These are phyloP conservation scores for Umbelopsis sp. DNA, from an alignment of 192 early-diverging fungal species.

Conservation along the genomic window DNA sequence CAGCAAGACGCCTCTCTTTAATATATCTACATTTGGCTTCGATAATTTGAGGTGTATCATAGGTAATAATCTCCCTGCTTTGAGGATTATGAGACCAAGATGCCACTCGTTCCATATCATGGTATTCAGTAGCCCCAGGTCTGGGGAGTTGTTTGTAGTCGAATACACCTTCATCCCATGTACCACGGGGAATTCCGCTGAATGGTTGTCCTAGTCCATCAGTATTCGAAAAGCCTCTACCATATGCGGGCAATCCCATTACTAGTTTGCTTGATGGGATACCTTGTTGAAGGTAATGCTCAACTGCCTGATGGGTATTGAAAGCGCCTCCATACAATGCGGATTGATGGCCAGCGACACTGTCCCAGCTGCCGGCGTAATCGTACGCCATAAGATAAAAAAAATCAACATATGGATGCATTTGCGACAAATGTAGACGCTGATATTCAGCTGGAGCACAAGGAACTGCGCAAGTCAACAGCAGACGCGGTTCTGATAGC, in stretches of 20 bases:
- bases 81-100: constrained; percentile 80
- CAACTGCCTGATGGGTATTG: constrained; percentile 71
- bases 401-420: constrained; percentile 67
- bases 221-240: constrained; percentile 90
- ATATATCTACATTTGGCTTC: constrained; percentile 71
- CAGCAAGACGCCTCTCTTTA: constrained; percentile 57
- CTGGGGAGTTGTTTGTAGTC: constrained; percentile 85
- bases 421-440: constrained; percentile 59
- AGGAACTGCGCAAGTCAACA: constrained; percentile 71
- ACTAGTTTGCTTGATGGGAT: constrained; percentile 85
- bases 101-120: constrained; percentile 77
- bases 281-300: constrained; percentile 68
- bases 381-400: constrained; percentile 97
- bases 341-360: constrained; percentile 81
- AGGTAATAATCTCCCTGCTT: constrained; percentile 75
- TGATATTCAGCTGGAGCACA: constrained; percentile 66
- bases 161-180: constrained; percentile 90
- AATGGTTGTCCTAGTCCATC: constrained; percentile 66
- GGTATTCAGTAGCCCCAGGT: constrained; percentile 66
- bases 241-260: constrained; percentile 91
- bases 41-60: constrained; percentile 74
- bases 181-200: constrained; percentile 73
- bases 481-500: constrained; percentile 44
- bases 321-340: constrained; percentile 72
- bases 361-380: constrained; percentile 68